Conservation (phyloP, 768 basidiomycete genomes). For the Dioszegia crocea region DNA sequence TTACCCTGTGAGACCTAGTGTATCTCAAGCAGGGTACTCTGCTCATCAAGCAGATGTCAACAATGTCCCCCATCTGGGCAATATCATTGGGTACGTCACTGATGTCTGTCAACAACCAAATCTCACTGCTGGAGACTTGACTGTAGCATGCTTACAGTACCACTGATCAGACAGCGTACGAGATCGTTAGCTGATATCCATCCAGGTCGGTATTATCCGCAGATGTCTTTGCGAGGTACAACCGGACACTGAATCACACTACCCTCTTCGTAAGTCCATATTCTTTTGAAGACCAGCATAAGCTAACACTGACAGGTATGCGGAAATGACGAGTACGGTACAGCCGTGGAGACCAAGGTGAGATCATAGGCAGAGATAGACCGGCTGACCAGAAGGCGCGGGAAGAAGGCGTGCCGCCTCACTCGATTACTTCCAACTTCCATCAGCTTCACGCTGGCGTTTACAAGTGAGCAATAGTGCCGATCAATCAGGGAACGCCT, state of each 20-base stretch:
- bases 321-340: constrained; percentile 99
- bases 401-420: constrained; percentile 49
- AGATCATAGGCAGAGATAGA: constrained; percentile 1
- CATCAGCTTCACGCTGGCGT: constrained; percentile 80
- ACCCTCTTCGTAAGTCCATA: constrained; percentile 62
- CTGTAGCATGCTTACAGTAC: too few relatives aligned
- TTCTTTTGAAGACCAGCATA: background rate
- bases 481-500: background rate
- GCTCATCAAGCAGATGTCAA: constrained; percentile 55
- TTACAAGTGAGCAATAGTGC: constrained; percentile 60
- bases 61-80: constrained; percentile 92
- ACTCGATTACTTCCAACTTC: constrained; percentile 79
- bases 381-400: constrained; percentile 25
- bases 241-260: constrained; percentile 71
- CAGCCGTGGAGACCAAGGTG: constrained; percentile 96
- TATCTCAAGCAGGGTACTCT: background rate
- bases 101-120: constrained; percentile 66
- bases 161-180: too few relatives aligned
- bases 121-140: too few relatives aligned
- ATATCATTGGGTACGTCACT: constrained; percentile 40
- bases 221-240: constrained; percentile 90
- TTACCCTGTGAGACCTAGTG: constrained; percentile 58
- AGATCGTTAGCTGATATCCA: too few relatives aligned
- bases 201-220: constrained; percentile 92
- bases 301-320: constrained; percentile 57